Conservation (phyloP, 2,329 filamentous ascomycete species). For the Pseudogymnoascus sp. region DNA sequence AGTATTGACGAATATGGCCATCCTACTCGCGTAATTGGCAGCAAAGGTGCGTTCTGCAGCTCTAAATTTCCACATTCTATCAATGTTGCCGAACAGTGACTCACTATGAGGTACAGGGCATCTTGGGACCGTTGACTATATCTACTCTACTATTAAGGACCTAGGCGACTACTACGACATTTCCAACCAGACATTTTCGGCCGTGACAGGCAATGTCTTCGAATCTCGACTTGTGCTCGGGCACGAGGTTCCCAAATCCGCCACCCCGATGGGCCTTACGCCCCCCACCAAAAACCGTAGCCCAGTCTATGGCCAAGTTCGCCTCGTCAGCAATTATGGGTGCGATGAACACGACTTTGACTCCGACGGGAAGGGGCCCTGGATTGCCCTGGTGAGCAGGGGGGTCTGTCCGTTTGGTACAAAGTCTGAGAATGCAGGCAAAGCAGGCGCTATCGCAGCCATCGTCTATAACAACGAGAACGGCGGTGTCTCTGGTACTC, state of each 20-base stretch:
- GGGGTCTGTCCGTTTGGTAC: conserved; percentile 64
- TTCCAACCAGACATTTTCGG: conserved; percentile 56
- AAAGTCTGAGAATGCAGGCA: conserved; percentile 62
- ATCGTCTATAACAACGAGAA: conserved; percentile 64
- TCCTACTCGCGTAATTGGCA: conserved; percentile 65
- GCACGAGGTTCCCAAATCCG: conserved; percentile 41
- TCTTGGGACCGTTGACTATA: conserved; percentile 55
- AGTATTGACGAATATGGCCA: conserved; percentile 55
- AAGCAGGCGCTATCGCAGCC: conserved; percentile 61
- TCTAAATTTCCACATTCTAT: conserved; percentile 5
- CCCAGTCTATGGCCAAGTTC: conserved; percentile 51
- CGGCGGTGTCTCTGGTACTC: conserved; percentile 57
- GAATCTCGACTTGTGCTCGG: conserved; percentile 53
- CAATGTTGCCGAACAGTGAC: conserved; percentile 14
- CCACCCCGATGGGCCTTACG: conserved; percentile 55
- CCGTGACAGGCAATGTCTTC: conserved; percentile 52
- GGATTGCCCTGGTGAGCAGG: conserved; percentile 61
- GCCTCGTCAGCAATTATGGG: conserved; percentile 54
- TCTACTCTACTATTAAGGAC: conserved; percentile 46
- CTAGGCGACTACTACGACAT: conserved; percentile 55
- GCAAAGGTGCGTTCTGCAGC: conserved; percentile 39
- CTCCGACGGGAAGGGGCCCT: conserved; percentile 44
- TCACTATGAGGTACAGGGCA: conserved; percentile 43
- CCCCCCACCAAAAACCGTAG: conserved; percentile 55
- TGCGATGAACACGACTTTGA: conserved; percentile 60